Conservation (phyloP, 1,284 basidiomycete genomes). For the Phellopilus nigrolimitatus region DNA sequence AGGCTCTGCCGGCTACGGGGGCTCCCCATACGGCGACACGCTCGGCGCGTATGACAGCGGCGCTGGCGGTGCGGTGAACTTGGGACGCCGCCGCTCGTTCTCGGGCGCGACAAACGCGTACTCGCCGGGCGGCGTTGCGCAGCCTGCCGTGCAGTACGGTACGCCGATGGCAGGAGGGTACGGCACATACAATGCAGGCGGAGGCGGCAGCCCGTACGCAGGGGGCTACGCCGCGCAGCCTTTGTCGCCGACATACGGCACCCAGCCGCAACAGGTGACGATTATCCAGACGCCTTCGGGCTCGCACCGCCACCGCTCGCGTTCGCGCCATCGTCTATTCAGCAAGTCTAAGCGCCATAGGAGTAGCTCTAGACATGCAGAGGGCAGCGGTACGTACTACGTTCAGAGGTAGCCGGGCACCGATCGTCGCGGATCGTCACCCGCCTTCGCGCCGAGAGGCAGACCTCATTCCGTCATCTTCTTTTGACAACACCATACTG, state of each 20-base stretch:
- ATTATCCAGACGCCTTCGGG: slow-evolving; percentile 7
- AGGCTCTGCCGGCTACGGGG: background rate
- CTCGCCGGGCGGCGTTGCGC: background rate
- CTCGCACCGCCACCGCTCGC: slow-evolving; percentile 12
- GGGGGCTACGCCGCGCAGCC: slow-evolving; percentile 5
- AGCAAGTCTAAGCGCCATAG: slow-evolving; percentile 1
- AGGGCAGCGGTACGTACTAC: slow-evolving; percentile 2
- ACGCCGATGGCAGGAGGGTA: background rate
- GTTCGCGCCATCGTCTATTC: slow-evolving; percentile 3
- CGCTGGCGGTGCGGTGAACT: background rate
- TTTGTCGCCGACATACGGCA: background rate
- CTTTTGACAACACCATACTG: too few relatives aligned
- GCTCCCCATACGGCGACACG: slow-evolving; percentile 1
- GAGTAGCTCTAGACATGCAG: slow-evolving; percentile 7
- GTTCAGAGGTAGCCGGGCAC: too few relatives aligned
- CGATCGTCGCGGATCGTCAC: too few relatives aligned
- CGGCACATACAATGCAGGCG: background rate
- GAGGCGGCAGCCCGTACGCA: slow-evolving; percentile 3
- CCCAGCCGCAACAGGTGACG: slow-evolving; percentile 8
- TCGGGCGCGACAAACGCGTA: background rate
- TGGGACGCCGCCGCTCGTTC: slow-evolving; percentile 2
- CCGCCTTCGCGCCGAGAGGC: too few relatives aligned
- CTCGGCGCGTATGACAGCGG: background rate
- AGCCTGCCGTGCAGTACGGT: background rate
- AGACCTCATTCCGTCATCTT: too few relatives aligned